phyloP scores from a whole-genome alignment of 2,329 filamentous ascomycete genomes.

The Fusarium citri region DNA sequence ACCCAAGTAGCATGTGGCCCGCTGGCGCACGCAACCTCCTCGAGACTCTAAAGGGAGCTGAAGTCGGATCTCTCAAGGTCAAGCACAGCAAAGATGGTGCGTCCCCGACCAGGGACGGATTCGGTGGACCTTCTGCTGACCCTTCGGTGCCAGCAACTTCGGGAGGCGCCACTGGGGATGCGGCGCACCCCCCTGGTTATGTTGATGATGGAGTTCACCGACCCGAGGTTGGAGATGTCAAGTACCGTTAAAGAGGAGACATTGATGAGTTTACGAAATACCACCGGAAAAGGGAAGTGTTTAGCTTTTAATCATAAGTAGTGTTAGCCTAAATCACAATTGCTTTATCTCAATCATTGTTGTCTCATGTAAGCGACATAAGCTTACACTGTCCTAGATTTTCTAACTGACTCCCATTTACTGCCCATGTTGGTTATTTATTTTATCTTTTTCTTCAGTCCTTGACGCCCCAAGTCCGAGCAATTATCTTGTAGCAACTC shows the following conservation, averaged over 20 bases:
- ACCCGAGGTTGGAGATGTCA: conserved; percentile 43
- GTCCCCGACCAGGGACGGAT: conserved; percentile 13
- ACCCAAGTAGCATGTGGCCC: conserved; percentile 49
- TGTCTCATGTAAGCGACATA: not conserved
- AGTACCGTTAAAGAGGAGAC: conserved; percentile 34
- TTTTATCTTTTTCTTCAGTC: not conserved
- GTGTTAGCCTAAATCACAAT: not conserved
- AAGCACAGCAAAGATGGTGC: conserved; percentile 33
- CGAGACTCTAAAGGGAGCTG: conserved; percentile 50
- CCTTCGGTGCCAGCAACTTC: conserved; percentile 21
- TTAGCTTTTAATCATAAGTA: not conserved
- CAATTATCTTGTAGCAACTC: not conserved
- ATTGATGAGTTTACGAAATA: conserved; percentile 32
- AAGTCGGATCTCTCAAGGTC: conserved; percentile 45
- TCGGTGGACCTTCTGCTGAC: conserved; percentile 19
- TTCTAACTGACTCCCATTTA: not conserved
- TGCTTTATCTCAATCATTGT: not conserved
- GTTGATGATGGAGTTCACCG: conserved; percentile 41
- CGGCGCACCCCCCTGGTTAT: conserved; percentile 39
- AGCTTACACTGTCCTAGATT: rapidly evolving
- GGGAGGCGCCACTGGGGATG: conserved; percentile 4
- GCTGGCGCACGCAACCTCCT: conserved; percentile 48
- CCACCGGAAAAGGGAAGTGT: conserved; percentile 6
- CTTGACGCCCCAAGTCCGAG: not conserved
- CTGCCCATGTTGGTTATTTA: not conserved